phyloP scores from a whole-genome alignment of 2,329 filamentous ascomycete species.

The Phoma sp. region DNA sequence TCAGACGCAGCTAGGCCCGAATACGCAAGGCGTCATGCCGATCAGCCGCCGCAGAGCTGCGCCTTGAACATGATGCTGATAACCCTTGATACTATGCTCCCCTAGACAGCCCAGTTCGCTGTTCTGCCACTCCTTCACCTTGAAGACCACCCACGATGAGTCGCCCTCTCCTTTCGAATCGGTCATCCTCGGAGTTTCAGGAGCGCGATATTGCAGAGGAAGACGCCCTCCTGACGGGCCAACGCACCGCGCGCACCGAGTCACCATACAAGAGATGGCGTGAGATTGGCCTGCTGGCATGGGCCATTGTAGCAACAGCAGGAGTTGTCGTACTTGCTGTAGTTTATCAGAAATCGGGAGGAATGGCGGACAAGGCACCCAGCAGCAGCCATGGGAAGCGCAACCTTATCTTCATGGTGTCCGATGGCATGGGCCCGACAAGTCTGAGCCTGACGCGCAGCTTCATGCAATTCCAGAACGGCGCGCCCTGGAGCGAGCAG shows the following conservation, averaged over 20 bases:
- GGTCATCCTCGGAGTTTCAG: conserved; percentile 60
- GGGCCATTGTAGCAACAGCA: conserved; percentile 82
- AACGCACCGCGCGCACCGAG: conserved; percentile 45
- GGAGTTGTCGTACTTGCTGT: conserved; percentile 80
- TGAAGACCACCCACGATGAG: conserved; percentile 5
- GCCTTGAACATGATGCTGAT: conserved; percentile 8
- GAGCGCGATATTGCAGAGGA: conserved; percentile 65
- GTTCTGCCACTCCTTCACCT: conserved; percentile 20
- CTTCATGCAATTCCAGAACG: conserved; percentile 79
- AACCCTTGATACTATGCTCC: conserved; percentile 15
- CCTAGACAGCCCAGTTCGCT: conserved; percentile 3
- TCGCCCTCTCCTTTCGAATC: conserved; percentile 60
- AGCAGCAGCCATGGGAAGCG: conserved; percentile 67
- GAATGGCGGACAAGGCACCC: conserved; percentile 32
- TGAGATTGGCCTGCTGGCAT: conserved; percentile 77
- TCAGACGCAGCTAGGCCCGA: conserved; percentile 14
- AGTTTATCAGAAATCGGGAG: conserved; percentile 67
- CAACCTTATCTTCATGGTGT: conserved; percentile 98
- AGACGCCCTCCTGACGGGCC: conserved; percentile 66
- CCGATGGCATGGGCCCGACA: conserved; percentile 96
- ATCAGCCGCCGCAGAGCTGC: conserved; percentile 21
- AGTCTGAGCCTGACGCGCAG: conserved; percentile 85
- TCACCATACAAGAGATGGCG: conserved; percentile 65
- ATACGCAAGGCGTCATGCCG: conserved; percentile 14
- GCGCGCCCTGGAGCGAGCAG: conserved; percentile 74